Evolutionary conservation across 2,329 filamentous ascomycete genomes (phyloP).

Genomic region (Cladosporium sp.): DNA sequence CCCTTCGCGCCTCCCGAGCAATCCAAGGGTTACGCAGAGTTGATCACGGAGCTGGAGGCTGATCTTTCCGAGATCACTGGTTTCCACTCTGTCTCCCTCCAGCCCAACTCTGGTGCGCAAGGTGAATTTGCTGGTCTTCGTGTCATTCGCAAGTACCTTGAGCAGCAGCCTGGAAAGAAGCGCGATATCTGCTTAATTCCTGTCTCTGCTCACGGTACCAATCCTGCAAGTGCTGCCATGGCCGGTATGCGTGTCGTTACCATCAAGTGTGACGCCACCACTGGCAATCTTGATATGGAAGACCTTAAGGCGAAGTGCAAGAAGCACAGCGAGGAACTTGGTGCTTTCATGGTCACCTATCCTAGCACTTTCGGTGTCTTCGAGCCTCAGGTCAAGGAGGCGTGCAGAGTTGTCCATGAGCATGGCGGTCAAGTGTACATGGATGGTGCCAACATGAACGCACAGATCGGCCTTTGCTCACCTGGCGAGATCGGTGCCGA

Average conservation of each 20-base stretch:
- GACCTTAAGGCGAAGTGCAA: conserved; percentile 86
- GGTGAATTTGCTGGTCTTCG: conserved; percentile 90
- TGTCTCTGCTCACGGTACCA: conserved; percentile 91
- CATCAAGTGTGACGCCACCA: conserved; percentile 82
- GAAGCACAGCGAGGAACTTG: conserved; percentile 79
- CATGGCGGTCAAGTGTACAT: conserved; percentile 95
- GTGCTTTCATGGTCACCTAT: conserved; percentile 95
- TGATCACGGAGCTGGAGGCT: conserved; percentile 68
- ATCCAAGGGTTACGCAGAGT: conserved; percentile 62
- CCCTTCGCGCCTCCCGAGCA: conserved; percentile 67
- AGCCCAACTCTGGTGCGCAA: conserved; percentile 94
- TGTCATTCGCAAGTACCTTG: conserved; percentile 79
- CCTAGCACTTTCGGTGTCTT: conserved; percentile 94
- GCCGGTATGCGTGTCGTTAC: conserved; percentile 90
- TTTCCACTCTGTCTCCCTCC: conserved; percentile 83
- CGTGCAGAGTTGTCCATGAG: conserved; percentile 78
- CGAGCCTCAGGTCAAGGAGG: conserved; percentile 81
- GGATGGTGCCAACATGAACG: conserved; percentile 99
- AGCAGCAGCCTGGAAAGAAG: conserved; percentile 62
- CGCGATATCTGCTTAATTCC: conserved; percentile 93
- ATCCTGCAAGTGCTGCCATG: conserved; percentile 93
- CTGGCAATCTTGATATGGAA: conserved; percentile 81
- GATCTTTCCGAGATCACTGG: conserved; percentile 81
- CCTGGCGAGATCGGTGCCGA: conserved; percentile 94
- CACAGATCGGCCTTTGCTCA: conserved; percentile 91